Conservation (phyloP, 768 basidiomycete species). For the Agaricus sinodeliciosus region DNA sequence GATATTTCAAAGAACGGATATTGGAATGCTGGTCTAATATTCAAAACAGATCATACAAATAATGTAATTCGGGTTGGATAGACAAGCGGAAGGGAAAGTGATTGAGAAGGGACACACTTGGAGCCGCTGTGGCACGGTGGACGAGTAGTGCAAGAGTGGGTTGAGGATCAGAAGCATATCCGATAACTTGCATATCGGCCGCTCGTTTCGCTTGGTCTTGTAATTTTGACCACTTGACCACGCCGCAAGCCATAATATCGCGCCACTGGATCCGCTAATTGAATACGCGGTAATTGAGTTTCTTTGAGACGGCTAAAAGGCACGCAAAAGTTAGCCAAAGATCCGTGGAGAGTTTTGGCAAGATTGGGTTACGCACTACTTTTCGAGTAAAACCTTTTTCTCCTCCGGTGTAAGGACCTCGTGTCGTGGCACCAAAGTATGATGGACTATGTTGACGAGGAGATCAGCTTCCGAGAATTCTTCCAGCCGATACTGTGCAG, state of each 20-base stretch:
- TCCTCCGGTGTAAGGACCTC: conserved; percentile 81
- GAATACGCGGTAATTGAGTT: conserved; percentile 95
- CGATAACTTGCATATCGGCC: conserved; percentile 92
- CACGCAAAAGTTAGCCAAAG: conserved; percentile 11
- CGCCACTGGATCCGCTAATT: conserved; percentile 95
- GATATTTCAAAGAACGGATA: conserved; percentile 3
- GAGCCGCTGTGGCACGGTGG: not conserved
- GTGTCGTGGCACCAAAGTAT: conserved; percentile 91
- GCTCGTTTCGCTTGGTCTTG: conserved; percentile 92
- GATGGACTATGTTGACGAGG: conserved; percentile 95
- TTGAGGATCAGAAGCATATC: conserved; percentile 62
- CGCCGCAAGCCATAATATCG: conserved; percentile 94
- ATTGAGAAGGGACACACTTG: not conserved
- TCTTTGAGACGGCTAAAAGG: conserved; percentile 84
- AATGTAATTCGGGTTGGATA: not conserved
- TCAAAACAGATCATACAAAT: conserved; percentile 5
- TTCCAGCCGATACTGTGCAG: conserved; percentile 79
- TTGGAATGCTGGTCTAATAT: not conserved
- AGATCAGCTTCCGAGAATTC: conserved; percentile 96
- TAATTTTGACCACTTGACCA: conserved; percentile 98
- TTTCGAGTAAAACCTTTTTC: conserved; percentile 79
- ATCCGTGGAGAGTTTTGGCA: conserved; percentile 4
- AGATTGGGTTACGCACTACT: conserved; percentile 66
- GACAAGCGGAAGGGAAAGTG: conserved; percentile 1
- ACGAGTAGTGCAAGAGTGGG: not conserved